These are phyloP conservation scores for Parvularia atlantis DNA, from an alignment of 78 protist genomes.

Conservation along the genomic window DNA sequence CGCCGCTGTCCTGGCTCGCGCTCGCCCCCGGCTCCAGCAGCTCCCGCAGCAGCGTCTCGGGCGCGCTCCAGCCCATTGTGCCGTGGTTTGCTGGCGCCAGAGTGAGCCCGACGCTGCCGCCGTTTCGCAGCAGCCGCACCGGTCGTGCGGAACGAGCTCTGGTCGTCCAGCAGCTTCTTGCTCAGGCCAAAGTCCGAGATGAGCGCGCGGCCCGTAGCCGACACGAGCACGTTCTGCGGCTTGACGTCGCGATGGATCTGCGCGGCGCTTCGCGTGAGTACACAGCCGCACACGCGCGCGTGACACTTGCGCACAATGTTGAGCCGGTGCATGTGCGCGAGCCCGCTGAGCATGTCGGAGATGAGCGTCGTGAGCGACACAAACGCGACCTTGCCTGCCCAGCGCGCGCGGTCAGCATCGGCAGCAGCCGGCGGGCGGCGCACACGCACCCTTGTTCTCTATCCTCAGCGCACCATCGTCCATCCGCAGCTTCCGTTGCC, in stretches of 20 bases:
- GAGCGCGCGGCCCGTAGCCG: conserved; percentile 7
- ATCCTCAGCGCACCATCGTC: too few relatives aligned
- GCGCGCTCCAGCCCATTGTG: conserved; percentile 70
- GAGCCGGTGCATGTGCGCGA: conserved; percentile 29
- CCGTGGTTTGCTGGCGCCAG: too few relatives aligned
- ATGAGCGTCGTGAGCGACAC: neutral
- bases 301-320: too few relatives aligned
- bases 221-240: conserved; percentile 39
- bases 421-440: too few relatives aligned
- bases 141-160: conserved; percentile 23
- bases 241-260: conserved; percentile 51
- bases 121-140: conserved; percentile 1
- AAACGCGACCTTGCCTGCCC: neutral
- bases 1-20: too few relatives aligned
- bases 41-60: conserved; percentile 42
- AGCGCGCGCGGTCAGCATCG: neutral
- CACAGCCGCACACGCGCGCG: too few relatives aligned
- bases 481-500: too few relatives aligned
- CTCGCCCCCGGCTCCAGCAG: too few relatives aligned
- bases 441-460: too few relatives aligned
- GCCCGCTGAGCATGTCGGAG: conserved; percentile 17
- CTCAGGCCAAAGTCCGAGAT: conserved; percentile 52
- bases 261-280: too few relatives aligned
- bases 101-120: too few relatives aligned
- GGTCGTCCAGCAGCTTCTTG: conserved; percentile 32